phyloP scores from a whole-genome alignment of 169 alveolate species.

The Plasmodium malariae region DNA sequence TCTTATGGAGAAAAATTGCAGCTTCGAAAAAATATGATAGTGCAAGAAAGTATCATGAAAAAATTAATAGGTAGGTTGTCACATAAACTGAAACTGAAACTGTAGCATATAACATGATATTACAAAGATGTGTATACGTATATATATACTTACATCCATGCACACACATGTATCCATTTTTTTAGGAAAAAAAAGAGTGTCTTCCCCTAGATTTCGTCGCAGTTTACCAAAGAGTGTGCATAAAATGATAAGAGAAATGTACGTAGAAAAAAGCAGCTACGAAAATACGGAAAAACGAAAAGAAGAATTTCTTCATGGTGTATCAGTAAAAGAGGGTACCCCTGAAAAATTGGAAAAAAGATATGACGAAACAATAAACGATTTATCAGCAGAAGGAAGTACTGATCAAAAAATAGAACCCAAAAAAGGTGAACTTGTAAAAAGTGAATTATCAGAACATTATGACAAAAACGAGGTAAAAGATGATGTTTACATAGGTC shows the following conservation, averaged over 20 bases:
- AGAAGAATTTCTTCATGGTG: slow-evolving; percentile 6
- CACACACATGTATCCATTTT: neutral
- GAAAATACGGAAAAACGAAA: slow-evolving; percentile 6
- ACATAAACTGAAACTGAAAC: neutral
- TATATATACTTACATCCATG: neutral
- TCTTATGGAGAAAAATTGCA: slow-evolving; percentile 61
- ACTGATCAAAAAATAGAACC: neutral
- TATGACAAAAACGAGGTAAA: too few relatives aligned
- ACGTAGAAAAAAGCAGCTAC: slow-evolving; percentile 22
- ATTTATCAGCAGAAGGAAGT: too few relatives aligned
- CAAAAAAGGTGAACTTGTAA: neutral
- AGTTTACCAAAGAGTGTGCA: slow-evolving; percentile 56
- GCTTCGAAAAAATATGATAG: slow-evolving; percentile 44
- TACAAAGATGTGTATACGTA: neutral
- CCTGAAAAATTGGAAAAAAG: neutral
- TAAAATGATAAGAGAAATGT: slow-evolving; percentile 77
- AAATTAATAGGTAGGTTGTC: slow-evolving; percentile 47
- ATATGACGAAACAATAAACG: neutral
- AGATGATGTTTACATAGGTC: too few relatives aligned
- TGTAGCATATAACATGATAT: neutral
- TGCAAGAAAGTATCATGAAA: slow-evolving; percentile 47
- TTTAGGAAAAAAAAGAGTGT: slow-evolving; percentile 70
- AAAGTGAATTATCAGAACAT: too few relatives aligned
- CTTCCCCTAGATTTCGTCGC: slow-evolving; percentile 64
- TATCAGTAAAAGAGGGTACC: neutral